phyloP scores from a whole-genome alignment of 257 asterid genomes.

The Solanum etuberosum region DNA sequence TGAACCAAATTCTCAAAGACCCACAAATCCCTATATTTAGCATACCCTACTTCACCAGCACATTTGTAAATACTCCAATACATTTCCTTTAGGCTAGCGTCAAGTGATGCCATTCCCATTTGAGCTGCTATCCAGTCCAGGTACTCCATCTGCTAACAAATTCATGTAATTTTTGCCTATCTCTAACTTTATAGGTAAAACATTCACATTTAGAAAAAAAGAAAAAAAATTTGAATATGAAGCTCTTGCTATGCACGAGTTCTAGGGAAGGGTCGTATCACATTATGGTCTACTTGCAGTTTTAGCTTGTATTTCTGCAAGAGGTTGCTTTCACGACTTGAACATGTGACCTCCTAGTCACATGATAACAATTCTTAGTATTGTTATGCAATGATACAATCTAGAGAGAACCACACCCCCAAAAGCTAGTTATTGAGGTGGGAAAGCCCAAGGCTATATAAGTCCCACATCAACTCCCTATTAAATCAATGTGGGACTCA shows the following conservation, averaged over 20 bases:
- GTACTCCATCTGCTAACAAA: constrained; percentile 32
- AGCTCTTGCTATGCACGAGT: neutral
- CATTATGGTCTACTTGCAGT: neutral
- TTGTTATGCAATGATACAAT: neutral
- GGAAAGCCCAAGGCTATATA: neutral
- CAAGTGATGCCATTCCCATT: constrained; percentile 29
- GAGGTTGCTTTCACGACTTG: too few species aligned
- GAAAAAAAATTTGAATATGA: neutral
- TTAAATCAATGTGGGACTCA: neutral
- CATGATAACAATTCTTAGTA: too few species aligned
- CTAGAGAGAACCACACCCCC: neutral
- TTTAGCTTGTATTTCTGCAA: neutral
- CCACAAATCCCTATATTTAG: neutral
- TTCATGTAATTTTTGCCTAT: neutral
- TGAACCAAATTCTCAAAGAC: neutral
- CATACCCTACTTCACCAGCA: neutral
- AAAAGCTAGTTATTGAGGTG: neutral
- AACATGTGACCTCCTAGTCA: too few species aligned
- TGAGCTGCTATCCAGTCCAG: constrained; percentile 44
- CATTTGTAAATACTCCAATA: constrained; percentile 2
- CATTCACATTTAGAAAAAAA: neutral
- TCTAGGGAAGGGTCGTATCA: neutral
- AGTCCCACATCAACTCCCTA: too few species aligned
- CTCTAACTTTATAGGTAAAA: too few species aligned
- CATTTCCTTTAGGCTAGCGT: neutral